A percentile compares a stretch with the other conserved stretches of the same genome.
Conservation (phyloP, 2,329 filamentous ascomycete species). For the Grosmannia clavigera region DNA sequence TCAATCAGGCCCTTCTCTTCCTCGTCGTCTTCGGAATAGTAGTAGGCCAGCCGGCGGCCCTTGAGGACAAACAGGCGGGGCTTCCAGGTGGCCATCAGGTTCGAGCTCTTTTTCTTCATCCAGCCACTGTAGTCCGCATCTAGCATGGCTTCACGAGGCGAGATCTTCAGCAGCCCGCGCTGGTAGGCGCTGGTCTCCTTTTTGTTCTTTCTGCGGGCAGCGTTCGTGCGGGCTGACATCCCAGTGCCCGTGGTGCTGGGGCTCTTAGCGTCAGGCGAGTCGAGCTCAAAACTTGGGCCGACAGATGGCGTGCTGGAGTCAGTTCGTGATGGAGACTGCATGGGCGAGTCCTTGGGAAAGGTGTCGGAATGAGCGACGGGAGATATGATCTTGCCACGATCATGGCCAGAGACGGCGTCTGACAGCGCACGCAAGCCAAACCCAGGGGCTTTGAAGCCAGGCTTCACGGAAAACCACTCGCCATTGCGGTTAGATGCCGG, state of each 20-base stretch:
- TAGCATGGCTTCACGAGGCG: constrained; percentile 70
- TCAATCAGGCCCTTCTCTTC: constrained; percentile 95
- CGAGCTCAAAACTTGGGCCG: constrained; percentile 63
- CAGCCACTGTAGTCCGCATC: constrained; percentile 90
- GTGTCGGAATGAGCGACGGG: constrained; percentile 37
- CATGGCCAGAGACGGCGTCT: constrained; percentile 49
- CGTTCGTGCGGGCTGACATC: constrained; percentile 29
- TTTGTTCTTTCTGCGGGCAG: constrained; percentile 60
- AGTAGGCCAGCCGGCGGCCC: constrained; percentile 84
- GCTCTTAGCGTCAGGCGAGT: constrained; percentile 56
- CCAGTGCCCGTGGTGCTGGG: constrained; percentile 36
- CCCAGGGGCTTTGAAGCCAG: constrained; percentile 35
- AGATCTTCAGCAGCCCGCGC: constrained; percentile 69
- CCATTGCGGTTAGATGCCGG: constrained; percentile 32
- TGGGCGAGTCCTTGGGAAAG: constrained; percentile 36
- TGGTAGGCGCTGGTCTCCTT: constrained; percentile 93
- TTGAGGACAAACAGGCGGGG: constrained; percentile 89
- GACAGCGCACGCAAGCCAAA: constrained; percentile 76
- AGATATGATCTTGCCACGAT: constrained; percentile 38
- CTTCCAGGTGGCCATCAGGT: constrained; percentile 96
- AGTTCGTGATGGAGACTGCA: constrained; percentile 58
- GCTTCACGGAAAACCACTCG: constrained; percentile 44
- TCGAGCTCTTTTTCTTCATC: constrained; percentile 99
- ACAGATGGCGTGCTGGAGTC: constrained; percentile 60
- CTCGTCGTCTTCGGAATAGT: constrained; percentile 84